Percentiles rank a stretch among this genome's conserved stretches.
phyloP scores from a whole-genome alignment of 2,329 filamentous ascomycete genomes.

The Clonostachys rosea region DNA sequence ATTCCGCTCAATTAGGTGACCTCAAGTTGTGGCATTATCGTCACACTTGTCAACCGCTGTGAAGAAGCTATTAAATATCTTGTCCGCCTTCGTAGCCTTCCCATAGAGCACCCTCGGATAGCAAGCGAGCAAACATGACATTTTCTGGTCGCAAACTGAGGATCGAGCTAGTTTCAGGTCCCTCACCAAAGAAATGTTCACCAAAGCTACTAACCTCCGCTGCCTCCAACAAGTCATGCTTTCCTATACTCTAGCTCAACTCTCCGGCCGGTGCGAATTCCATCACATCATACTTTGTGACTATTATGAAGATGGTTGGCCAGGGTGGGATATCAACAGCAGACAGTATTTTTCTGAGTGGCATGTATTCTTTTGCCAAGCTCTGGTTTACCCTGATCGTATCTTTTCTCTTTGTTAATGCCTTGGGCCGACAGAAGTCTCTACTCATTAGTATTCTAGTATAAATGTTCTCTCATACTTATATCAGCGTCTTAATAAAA shows the following conservation, averaged over 20 bases:
- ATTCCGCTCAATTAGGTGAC: too few species aligned
- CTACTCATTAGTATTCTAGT: slow-evolving; percentile 24
- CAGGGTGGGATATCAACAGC: slow-evolving; percentile 13
- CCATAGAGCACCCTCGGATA: slow-evolving; percentile 7
- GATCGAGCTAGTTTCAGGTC: too few species aligned
- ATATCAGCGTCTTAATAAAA: slow-evolving; percentile 32
- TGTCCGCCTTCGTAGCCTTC: slow-evolving; percentile 14
- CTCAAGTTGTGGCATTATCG: too few species aligned
- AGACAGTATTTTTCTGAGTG: slow-evolving; percentile 27
- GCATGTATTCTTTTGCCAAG: slow-evolving; percentile 36
- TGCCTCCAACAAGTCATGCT: slow-evolving; percentile 30
- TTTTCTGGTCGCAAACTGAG: background rate
- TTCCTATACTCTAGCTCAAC: slow-evolving; percentile 31
- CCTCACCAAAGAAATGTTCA: slow-evolving; percentile 25
- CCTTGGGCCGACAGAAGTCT: slow-evolving; percentile 29
- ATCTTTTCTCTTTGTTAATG: slow-evolving; percentile 37
- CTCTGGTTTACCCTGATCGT: slow-evolving; percentile 33
- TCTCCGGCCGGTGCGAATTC: slow-evolving; percentile 32
- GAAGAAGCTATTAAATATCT: slow-evolving; percentile 13
- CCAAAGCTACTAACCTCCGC: slow-evolving; percentile 26
- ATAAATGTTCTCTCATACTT: slow-evolving; percentile 33
- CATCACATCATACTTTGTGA: slow-evolving; percentile 35
- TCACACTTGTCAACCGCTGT: slow-evolving; percentile 13
- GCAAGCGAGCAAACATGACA: slow-evolving; percentile 7
- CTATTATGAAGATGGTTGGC: slow-evolving; percentile 31